phyloP scores from a whole-genome alignment of 805 yeast genomes.

The Torulaspora microellipsoides region DNA sequence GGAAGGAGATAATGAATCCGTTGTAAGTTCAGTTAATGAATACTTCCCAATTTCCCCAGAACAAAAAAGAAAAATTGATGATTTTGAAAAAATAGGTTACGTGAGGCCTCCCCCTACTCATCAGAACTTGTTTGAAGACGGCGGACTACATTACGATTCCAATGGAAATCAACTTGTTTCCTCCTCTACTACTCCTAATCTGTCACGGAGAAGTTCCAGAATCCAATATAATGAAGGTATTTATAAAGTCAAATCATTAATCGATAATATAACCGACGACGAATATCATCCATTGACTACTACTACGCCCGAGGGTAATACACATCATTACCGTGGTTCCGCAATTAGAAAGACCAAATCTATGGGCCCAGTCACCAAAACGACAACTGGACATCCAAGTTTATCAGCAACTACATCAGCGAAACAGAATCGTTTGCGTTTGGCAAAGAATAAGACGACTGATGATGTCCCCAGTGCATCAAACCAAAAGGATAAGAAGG shows the following conservation, averaged over 20 bases:
- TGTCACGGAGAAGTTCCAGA: slow-evolving; percentile 27
- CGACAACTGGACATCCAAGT: slow-evolving; percentile 1
- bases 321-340: background rate
- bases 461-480: background rate
- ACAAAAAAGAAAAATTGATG: slow-evolving; percentile 21
- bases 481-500: slow-evolving; percentile 1
- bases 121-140: slow-evolving; percentile 6
- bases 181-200: slow-evolving; percentile 19
- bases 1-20: slow-evolving; percentile 14
- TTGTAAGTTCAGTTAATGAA: slow-evolving; percentile 24
- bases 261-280: slow-evolving; percentile 18
- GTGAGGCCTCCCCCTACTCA: slow-evolving; percentile 27
- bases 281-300: slow-evolving; percentile 1
- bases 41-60: slow-evolving; percentile 30
- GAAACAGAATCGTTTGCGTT: background rate
- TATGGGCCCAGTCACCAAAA: slow-evolving; percentile 7
- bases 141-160: slow-evolving; percentile 8
- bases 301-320: background rate
- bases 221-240: slow-evolving; percentile 26
- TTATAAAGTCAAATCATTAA: slow-evolving; percentile 32
- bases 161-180: slow-evolving; percentile 14
- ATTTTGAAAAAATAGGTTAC: slow-evolving; percentile 30
- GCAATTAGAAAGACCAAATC: slow-evolving; percentile 26
- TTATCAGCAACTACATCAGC: slow-evolving; percentile 7
- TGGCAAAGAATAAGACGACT: slow-evolving; percentile 1